Conservation (phyloP, 345 rosid species). For the Populus deltoides region DNA sequence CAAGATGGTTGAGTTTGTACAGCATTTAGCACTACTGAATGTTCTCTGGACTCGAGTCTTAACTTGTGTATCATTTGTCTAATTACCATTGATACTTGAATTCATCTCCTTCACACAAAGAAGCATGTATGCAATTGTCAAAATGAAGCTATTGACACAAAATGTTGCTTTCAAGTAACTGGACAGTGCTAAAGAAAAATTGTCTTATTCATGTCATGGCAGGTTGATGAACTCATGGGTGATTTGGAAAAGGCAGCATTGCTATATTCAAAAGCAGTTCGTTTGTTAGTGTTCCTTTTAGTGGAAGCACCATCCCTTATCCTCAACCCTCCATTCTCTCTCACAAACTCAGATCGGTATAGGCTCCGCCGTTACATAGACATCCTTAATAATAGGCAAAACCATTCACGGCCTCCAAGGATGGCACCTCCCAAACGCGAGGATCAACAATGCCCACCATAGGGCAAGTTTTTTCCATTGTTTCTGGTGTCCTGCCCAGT, state of each 20-base stretch:
- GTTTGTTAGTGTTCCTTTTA: conserved; percentile 67
- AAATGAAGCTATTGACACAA: not conserved
- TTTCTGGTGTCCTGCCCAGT: conserved; percentile 18
- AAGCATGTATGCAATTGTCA: not conserved
- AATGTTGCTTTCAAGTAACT: not conserved
- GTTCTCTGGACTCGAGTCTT: not conserved
- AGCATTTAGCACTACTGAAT: not conserved
- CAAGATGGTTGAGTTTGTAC: not conserved
- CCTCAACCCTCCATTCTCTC: conserved; percentile 83
- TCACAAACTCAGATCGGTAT: conserved; percentile 73
- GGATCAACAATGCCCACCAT: conserved; percentile 13
- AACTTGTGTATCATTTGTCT: not conserved
- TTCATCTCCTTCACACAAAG: not conserved
- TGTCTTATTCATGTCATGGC: conserved; percentile 19
- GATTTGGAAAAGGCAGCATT: conserved; percentile 57
- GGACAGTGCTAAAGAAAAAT: not conserved
- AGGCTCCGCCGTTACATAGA: conserved; percentile 70
- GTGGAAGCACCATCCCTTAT: conserved; percentile 88
- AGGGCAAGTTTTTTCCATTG: not conserved
- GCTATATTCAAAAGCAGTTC: conserved; percentile 66
- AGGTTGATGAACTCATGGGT: conserved; percentile 82
- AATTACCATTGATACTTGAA: not conserved
- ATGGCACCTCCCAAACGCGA: conserved; percentile 50
- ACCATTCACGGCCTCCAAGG: conserved; percentile 53
- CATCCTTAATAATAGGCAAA: conserved; percentile 62